Evolutionary conservation across 2,329 filamentous ascomycete genomes (phyloP), one percentile per base, ranked within the genome.

Genomic region (Fusarium sp.): DNA sequence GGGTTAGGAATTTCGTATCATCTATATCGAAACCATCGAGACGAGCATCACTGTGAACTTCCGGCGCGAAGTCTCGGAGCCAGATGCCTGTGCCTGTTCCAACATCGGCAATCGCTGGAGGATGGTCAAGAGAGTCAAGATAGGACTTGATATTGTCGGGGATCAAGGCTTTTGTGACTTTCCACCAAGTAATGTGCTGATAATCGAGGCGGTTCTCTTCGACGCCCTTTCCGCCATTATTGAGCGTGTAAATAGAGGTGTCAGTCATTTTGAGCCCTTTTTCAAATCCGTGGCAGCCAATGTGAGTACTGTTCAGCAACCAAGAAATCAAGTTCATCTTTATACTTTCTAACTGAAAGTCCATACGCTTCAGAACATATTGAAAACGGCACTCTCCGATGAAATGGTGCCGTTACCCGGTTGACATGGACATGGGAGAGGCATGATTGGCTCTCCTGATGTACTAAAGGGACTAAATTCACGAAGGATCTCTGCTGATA

Each of bases 1-100:
- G 0, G 0, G 51, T 6, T 6, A 50, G n/a, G 10, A 60, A 60
- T 14, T 60, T 60, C 0, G 51, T 37, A 0, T 39, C 23, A 7
- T 60, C 57, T 18, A 60, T 37, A 11, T 60, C 57, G 3, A 57
- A 57, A 0, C 57, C 57, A 35, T 63, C 58, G 8, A 63, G 39
- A 5, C 43, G 50, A 21, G 60, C 8, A 2, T 49, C 20, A 7
- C 18, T 11, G 11, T 54, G 25, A 1, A 57, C 18, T 33, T 63
- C 35, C 1, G 43, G 2, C 15, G 57, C 51, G 5, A 60, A 27
- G 15, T 57, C 51, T 13, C 17, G 43, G 2, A 60, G 20, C 52
- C 57, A 60, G 2, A 60, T 20, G 4, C 57, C 57, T 7, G 52
- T 60, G 1, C 57, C 57, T 2, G 57, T 25, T 39, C 25, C 57